A percentile compares a stretch with the other conserved stretches of the same genome.
These are phyloP conservation scores for Pythium oligandrum DNA, from an alignment of 352 stramenopile genomes.

Conservation along the genomic window DNA sequence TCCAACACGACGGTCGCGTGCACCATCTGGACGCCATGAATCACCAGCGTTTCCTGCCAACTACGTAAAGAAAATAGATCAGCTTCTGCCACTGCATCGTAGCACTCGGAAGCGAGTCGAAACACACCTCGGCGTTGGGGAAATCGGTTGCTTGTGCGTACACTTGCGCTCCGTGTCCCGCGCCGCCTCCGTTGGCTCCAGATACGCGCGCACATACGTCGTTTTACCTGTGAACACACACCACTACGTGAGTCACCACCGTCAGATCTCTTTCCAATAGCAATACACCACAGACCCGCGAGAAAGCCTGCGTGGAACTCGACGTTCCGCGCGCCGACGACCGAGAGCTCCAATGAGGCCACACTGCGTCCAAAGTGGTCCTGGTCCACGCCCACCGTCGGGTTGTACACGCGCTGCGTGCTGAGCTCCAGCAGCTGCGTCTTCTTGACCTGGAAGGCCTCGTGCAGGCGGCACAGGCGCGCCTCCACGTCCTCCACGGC, in stretches of 20 bases:
- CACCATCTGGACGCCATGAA: slow-evolving; percentile 38
- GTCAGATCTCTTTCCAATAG: too few species aligned
- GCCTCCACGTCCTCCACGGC: slow-evolving; percentile 61
- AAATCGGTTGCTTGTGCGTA: slow-evolving; percentile 32
- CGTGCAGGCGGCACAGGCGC: slow-evolving; percentile 48
- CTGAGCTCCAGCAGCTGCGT: slow-evolving; percentile 39
- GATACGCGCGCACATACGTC: slow-evolving; percentile 45
- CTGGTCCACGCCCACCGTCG: slow-evolving; percentile 42
- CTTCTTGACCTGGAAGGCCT: slow-evolving; percentile 33
- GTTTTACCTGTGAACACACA: slow-evolving; percentile 20
- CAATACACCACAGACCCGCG: slow-evolving; percentile 7
- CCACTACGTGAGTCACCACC: too few species aligned
- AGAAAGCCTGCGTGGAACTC: slow-evolving; percentile 45
- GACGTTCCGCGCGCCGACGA: slow-evolving; percentile 37
- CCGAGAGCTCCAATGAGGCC: slow-evolving; percentile 37
- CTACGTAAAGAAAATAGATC: slow-evolving; percentile 1
- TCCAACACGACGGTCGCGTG: slow-evolving; percentile 38
- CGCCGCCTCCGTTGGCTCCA: slow-evolving; percentile 25
- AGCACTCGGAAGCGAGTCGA: background rate
- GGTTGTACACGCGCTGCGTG: slow-evolving; percentile 44
- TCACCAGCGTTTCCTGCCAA: slow-evolving; percentile 44
- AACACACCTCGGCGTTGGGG: slow-evolving; percentile 17
- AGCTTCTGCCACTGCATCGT: background rate
- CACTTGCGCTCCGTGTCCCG: slow-evolving; percentile 20
- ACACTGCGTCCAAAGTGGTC: slow-evolving; percentile 36